Conservation (phyloP, 441 rosid species). For the Gossypium aridum region DNA sequence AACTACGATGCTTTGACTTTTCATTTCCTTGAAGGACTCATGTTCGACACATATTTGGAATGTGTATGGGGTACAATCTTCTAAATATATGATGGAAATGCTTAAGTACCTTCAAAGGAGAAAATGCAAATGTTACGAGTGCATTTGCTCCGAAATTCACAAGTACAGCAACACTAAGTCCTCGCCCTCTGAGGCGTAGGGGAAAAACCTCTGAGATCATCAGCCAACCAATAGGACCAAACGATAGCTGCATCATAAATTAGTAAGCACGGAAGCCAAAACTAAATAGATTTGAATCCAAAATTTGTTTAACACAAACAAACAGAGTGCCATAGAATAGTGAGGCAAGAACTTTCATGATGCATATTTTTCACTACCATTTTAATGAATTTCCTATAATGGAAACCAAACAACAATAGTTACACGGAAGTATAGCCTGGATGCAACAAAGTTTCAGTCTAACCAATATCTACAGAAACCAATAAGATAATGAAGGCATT, state of each 20-base stretch:
- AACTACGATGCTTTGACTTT: not conserved
- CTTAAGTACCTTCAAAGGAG: constrained; percentile 67
- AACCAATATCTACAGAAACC: not conserved
- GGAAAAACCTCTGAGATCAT: constrained; percentile 97
- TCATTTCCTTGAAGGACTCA: not conserved
- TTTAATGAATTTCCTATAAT: not conserved
- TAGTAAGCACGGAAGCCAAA: not conserved
- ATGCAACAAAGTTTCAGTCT: constrained; percentile 1
- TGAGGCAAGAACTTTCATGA: not conserved
- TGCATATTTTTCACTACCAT: not conserved
- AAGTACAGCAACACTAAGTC: constrained; percentile 89
- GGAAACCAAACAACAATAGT: not conserved
- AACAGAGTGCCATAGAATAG: not conserved
- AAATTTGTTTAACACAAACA: not conserved
- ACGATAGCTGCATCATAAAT: constrained; percentile 67
- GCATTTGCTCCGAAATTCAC: constrained; percentile 94
- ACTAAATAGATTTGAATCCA: not conserved
- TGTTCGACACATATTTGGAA: not conserved
- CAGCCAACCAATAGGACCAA: constrained; percentile 99
- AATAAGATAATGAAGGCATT: not conserved
- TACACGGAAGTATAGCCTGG: not conserved
- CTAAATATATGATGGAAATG: not conserved
- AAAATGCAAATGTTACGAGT: constrained; percentile 86
- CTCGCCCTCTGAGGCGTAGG: constrained; percentile 74
- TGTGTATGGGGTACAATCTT: not conserved